phyloP scores from a whole-genome alignment of 495 filamentous ascomycete species.

The Filosporella fistucella region DNA sequence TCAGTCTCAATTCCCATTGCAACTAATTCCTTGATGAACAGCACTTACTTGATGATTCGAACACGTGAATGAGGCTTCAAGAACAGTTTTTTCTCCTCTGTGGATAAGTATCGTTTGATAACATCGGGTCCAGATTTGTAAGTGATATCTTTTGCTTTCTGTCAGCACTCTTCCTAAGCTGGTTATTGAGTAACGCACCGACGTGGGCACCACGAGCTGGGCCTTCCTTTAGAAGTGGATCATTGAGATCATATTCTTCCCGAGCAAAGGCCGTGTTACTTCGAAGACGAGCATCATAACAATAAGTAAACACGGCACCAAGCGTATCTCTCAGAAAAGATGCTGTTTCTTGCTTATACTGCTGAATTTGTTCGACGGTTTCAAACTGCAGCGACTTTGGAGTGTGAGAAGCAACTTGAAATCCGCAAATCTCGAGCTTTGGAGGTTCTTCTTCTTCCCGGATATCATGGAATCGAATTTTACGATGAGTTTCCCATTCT shows the following conservation, averaged over 20 bases:
- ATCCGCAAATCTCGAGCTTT: constrained; percentile 5
- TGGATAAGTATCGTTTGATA: constrained; percentile 9
- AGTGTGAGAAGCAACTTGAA: constrained; percentile 10
- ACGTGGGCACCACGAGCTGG: constrained; percentile 18
- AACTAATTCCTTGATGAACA: too few relatives aligned
- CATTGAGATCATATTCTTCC: constrained; percentile 4
- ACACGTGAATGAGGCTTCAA: constrained; percentile 11
- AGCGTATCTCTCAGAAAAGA: constrained; percentile 4
- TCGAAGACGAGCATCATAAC: constrained; percentile 11
- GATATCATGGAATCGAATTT: constrained; percentile 11
- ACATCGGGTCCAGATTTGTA: constrained; percentile 17
- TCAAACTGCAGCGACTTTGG: constrained; percentile 1
- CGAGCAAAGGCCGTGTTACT: constrained; percentile 12
- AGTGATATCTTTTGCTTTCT: constrained; percentile 8
- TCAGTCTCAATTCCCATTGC: not conserved
- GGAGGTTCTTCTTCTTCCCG: not conserved
- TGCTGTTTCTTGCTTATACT: constrained; percentile 11
- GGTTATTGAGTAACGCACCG: constrained; percentile 1
- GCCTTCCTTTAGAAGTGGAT: constrained; percentile 13
- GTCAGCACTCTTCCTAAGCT: not conserved
- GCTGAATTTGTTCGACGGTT: not conserved
- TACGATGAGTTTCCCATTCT: constrained; percentile 9
- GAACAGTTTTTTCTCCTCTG: not conserved
- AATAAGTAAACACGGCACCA: constrained; percentile 8
- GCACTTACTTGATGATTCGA: constrained; percentile 17